A percentile compares a stretch with the other conserved stretches of the same genome.
These are phyloP conservation scores for Penicillium sp. DNA, from an alignment of 2,329 filamentous ascomycete genomes.

Conservation along the genomic window DNA sequence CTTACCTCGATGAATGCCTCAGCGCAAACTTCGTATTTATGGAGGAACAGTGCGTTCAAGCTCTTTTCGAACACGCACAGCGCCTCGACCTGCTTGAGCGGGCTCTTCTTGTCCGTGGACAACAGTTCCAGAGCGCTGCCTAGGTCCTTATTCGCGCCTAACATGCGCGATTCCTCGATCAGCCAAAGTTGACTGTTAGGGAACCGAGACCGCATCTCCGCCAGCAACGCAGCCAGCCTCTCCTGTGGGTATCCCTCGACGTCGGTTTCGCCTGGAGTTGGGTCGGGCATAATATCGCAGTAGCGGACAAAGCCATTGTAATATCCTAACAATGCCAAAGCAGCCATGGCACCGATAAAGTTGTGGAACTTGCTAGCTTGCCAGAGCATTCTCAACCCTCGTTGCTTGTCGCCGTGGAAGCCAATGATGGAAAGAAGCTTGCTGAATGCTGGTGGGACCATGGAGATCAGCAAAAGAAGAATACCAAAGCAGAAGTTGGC, in stretches of 20 bases:
- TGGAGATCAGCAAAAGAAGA: slow-evolving; percentile 80
- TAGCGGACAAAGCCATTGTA: slow-evolving; percentile 85
- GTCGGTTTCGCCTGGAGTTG: slow-evolving; percentile 48
- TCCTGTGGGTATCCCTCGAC: slow-evolving; percentile 70
- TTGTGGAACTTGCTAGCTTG: slow-evolving; percentile 81
- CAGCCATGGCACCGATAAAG: slow-evolving; percentile 88
- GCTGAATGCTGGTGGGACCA: slow-evolving; percentile 89
- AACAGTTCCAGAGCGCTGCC: slow-evolving; percentile 68
- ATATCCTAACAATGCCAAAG: slow-evolving; percentile 76
- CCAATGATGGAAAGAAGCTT: slow-evolving; percentile 83
- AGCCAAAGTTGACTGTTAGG: slow-evolving; percentile 83
- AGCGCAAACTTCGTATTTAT: slow-evolving; percentile 73
- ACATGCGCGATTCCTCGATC: slow-evolving; percentile 80
- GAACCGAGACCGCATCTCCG: slow-evolving; percentile 73
- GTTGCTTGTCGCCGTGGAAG: slow-evolving; percentile 82
- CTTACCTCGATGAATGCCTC: slow-evolving; percentile 66
- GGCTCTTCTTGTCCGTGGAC: slow-evolving; percentile 58
- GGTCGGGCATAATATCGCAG: slow-evolving; percentile 77
- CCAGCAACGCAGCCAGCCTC: slow-evolving; percentile 66
- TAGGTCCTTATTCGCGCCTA: slow-evolving; percentile 66
- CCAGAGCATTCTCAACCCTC: slow-evolving; percentile 86
- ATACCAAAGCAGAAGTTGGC: slow-evolving; percentile 88
- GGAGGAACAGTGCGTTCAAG: slow-evolving; percentile 73
- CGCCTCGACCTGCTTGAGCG: slow-evolving; percentile 85
- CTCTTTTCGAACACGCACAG: slow-evolving; percentile 83